phyloP scores from a whole-genome alignment of 2,329 filamentous ascomycete genomes.

The Diplodia seriata region DNA sequence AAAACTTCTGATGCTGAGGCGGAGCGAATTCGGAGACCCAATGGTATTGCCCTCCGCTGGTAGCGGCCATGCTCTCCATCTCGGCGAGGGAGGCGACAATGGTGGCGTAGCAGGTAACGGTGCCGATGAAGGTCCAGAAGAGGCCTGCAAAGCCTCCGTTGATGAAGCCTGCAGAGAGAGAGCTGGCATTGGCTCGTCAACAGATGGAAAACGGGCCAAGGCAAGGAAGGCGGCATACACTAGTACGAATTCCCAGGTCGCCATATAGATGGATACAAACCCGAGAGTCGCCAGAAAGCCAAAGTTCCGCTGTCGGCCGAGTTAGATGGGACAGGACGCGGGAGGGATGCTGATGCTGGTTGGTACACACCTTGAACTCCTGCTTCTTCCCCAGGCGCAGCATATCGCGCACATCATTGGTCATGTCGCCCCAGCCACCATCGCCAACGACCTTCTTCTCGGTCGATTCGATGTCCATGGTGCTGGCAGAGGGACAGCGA shows the following conservation, averaged over 20 bases:
- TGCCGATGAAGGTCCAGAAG: conserved; percentile 35
- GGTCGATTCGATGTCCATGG: not conserved
- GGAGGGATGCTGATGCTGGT: too few species aligned
- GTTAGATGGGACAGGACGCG: conserved; percentile 7
- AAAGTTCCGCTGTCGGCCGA: conserved; percentile 53
- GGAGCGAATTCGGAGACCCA: conserved; percentile 35
- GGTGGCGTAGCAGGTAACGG: conserved; percentile 32
- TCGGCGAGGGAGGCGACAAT: conserved; percentile 35
- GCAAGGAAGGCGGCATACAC: conserved; percentile 37
- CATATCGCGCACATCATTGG: conserved; percentile 48
- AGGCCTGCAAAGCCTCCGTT: conserved; percentile 34
- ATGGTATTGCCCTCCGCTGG: conserved; percentile 33
- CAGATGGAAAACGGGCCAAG: too few species aligned
- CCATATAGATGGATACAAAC: conserved; percentile 61
- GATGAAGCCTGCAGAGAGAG: conserved; percentile 33
- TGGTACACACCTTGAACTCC: conserved; percentile 51
- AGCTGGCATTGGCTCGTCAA: conserved; percentile 8
- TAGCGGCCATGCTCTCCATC: conserved; percentile 35
- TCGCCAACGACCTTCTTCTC: conserved; percentile 11
- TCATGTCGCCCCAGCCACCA: conserved; percentile 31
- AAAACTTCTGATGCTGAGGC: conserved; percentile 33
- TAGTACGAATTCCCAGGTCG: conserved; percentile 62
- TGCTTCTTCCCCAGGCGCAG: conserved; percentile 59
- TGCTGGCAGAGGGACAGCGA: not conserved
- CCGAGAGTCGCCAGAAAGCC: conserved; percentile 59